Evolutionary conservation across 2,329 filamentous ascomycete genomes (phyloP), one percentile per base, ranked within the genome.

Genomic region (Xylariales sp.): DNA sequence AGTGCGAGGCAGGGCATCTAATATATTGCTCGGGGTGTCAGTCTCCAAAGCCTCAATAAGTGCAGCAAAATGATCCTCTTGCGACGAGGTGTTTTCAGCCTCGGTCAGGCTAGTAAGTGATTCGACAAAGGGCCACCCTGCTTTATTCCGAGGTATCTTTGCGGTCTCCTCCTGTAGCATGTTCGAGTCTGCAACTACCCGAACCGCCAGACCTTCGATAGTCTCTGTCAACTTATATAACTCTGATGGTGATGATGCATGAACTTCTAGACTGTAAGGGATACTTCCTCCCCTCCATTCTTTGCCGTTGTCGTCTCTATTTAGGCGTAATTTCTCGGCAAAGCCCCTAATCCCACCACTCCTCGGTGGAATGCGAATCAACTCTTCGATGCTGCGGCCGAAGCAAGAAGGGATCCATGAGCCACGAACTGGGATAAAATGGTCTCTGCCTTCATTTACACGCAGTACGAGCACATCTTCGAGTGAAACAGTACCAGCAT

Each of bases 391-490:
- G 0, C 86, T 90, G 25, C 88, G 81, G 1, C 87, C 88, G 33
- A 97, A 86, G 50, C 82, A 86, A 0, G 88, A 88, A 7, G 85
- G 85, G 4, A 83, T 67, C 91, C 93, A 98, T 2, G 65, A 68
- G 0, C 78, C 93, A 17, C 77, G 81, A 1, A 95, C 70, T 0
- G 89, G 84, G 27, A 98, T 78, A 56, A 98, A 98, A 55, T 97
- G 86, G 52, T 98, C 93, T 33, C 89, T 77, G 1, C 94, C 94
- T 37, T 84, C 78, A 10, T 80, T 74, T 5, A 98, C 86, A 1
- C 89, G 81, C 7, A 98, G 71, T 2, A 98, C 83, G 6, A 98
- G 69, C 4, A 98, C 82, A 47, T 97, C 89, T 45, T 97, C 91
- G 0, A 98, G 66, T 6, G 66, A 67, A 4, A 69, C 57, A 2